Conservation (phyloP, 2,329 filamentous ascomycete species). For the Aureobasidium lini region DNA sequence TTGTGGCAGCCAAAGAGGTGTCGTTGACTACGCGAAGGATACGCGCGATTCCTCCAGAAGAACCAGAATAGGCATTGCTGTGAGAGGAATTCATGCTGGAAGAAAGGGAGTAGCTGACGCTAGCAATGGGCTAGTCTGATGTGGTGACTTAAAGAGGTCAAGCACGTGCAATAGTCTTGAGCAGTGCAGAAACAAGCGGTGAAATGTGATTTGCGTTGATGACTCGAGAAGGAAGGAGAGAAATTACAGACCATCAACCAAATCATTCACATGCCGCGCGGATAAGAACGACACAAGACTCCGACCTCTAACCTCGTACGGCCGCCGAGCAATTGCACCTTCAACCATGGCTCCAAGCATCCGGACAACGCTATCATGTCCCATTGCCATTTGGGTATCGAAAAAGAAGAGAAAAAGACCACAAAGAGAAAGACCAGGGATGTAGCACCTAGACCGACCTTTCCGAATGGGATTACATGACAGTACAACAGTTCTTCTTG, state of each 20-base stretch:
- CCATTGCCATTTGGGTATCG: not conserved
- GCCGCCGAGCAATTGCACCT: not conserved
- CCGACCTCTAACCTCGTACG: not conserved
- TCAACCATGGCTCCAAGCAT: not conserved
- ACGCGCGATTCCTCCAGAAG: too few relatives aligned
- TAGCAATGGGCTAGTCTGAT: too few relatives aligned
- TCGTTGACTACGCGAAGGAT: not conserved
- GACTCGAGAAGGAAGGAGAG: not conserved
- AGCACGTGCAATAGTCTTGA: not conserved
- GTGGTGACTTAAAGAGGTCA: too few relatives aligned
- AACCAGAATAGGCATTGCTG: not conserved
- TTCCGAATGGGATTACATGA: conserved; percentile 55
- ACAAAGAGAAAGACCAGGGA: not conserved
- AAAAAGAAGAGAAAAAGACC: not conserved
- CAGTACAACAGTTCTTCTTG: conserved; percentile 58
- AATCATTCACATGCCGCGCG: not conserved
- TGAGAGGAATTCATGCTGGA: not conserved
- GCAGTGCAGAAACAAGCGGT: not conserved
- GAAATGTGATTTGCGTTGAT: not conserved
- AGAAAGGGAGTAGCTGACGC: not conserved
- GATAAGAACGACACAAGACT: too few relatives aligned
- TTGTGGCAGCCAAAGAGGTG: not conserved
- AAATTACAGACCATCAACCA: not conserved
- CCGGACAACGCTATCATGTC: not conserved
- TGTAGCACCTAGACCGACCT: not conserved